Evolutionary conservation across 352 stramenopile species (phyloP), one percentile per base, ranked within the genome.

Genomic region (Globisporangium irregulare): DNA sequence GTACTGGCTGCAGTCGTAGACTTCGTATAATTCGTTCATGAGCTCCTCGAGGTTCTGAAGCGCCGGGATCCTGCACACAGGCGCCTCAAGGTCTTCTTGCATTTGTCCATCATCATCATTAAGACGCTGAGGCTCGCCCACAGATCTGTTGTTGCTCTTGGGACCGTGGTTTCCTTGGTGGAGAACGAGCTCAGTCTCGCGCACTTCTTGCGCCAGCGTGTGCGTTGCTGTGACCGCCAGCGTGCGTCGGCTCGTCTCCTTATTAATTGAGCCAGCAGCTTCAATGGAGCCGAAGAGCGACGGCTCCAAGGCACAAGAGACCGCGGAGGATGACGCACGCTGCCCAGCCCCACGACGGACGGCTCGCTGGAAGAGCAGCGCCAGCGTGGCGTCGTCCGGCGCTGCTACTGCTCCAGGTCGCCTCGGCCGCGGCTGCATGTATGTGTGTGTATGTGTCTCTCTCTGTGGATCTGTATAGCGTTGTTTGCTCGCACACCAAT

Each of bases 21-120:
- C 38, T 51, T 78, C 68, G 51, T 73, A 67, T 57, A 86, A 67
- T 27, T 86, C 78, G 4, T 57, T 64, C 24, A 76, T 68, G 63
- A 81, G 72, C 38, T 72, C 67, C 12, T 81, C 72, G 2, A 86
- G 60, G 3, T 84, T 76, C 25, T 63, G 29, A 5, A 74, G 54
- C 25, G 38, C 46, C 12, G 67, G 59, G 25, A 64, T 41, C 4
- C 15, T 18, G 38, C 48, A 51, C 12, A 56, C 24, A 18, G 50
- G 14, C 20, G 22, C 29, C 32, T 38, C 32, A 8, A 4, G 6
- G 15, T 9, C 46, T 20, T 58, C 59, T 25, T n/a, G 24, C 5
- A 12, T 12, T 20, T 51, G 32, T 32, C 25, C 25, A 29, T 63
- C 36, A 10, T 63, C 4, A 9, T 12, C 18, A 9, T 12, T 7